Percentiles rank a stretch among this genome's conserved stretches.
Evolutionary conservation across 23 red algal species (phyloP).

Genomic region (Gracilaria gracilis): DNA sequence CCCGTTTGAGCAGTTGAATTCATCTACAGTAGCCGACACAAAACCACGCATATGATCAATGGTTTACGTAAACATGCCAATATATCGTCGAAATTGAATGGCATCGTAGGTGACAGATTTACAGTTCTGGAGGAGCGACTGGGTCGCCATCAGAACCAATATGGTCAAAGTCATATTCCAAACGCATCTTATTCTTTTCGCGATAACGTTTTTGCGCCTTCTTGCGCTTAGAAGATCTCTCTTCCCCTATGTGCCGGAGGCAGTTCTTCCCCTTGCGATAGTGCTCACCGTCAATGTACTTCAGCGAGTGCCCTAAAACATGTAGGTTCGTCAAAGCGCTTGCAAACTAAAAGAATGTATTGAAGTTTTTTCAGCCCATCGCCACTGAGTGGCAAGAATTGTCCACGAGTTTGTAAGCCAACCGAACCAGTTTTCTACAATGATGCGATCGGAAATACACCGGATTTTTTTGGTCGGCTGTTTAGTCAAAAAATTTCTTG

Average conservation of each 20-base stretch:
- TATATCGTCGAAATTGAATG: no score
- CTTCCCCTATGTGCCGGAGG: background rate
- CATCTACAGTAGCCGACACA: no score
- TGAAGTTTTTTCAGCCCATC: constrained; percentile 41
- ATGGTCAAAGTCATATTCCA: no score
- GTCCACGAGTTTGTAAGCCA: background rate
- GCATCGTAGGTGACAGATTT: no score
- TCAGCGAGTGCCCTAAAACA: background rate
- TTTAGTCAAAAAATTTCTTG: background rate
- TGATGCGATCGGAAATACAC: constrained; percentile 21
- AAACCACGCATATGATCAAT: no score
- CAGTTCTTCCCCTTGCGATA: background rate
- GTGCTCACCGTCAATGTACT: background rate
- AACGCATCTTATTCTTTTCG: no score
- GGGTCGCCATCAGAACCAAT: no score
- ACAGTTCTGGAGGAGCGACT: no score
- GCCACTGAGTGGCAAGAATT: background rate
- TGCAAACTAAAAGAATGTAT: background rate
- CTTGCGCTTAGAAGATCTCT: no score
- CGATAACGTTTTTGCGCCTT: no score
- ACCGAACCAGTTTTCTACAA: constrained; percentile 54
- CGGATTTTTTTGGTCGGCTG: background rate
- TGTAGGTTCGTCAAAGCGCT: background rate
- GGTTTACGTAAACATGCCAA: no score
- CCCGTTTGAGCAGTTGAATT: no score